phyloP scores from a whole-genome alignment of 768 basidiomycete genomes.

The Kwoniella pini region DNA sequence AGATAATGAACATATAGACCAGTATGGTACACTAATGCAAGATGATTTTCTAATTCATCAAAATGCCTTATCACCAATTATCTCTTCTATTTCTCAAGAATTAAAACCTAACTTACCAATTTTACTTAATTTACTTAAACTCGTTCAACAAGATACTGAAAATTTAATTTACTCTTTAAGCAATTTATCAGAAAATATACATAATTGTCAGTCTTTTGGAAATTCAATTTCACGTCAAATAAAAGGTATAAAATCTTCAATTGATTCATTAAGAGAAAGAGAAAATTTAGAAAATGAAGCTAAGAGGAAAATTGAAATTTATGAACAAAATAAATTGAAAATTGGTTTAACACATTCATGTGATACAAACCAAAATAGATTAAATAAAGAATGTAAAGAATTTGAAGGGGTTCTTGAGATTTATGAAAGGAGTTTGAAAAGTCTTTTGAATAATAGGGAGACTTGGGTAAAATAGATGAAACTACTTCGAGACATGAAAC shows the following conservation, averaged over 20 bases:
- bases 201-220: constrained; percentile 14
- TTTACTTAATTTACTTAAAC: not conserved
- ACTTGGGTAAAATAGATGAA: not conserved
- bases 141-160: not conserved
- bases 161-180: constrained; percentile 4
- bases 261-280: constrained; percentile 10
- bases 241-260: constrained; percentile 20
- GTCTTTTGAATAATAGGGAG: not conserved
- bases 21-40: not conserved
- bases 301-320: constrained; percentile 19
- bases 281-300: constrained; percentile 21
- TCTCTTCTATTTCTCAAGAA: too few relatives aligned
- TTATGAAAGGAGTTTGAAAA: constrained; percentile 9
- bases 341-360: constrained; percentile 8
- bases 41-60: too few relatives aligned
- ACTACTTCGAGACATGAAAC: too few relatives aligned
- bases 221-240: constrained; percentile 17
- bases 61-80: too few relatives aligned
- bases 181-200: constrained; percentile 20
- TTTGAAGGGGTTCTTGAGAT: constrained; percentile 11
- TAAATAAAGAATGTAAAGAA: constrained; percentile 13
- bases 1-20: not conserved
- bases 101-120: not conserved
- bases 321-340: constrained; percentile 20
- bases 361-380: not conserved